Percentiles rank a stretch among this genome's conserved stretches.
phyloP scores from a whole-genome alignment of 1,139 yeast species.

The Pichia norvegensis region DNA sequence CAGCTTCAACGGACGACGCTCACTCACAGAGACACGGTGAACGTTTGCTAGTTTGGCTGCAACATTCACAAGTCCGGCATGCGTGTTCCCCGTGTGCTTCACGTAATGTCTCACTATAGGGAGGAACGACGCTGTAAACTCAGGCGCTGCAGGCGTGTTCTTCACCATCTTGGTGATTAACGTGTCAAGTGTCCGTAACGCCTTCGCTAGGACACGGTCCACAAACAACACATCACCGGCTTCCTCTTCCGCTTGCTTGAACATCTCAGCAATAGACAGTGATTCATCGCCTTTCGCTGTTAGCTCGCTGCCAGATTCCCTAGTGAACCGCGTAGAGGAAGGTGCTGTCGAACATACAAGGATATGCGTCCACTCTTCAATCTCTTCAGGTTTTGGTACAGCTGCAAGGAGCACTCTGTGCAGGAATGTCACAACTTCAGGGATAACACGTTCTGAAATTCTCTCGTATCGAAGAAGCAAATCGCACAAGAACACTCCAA shows the following conservation, averaged over 20 bases:
- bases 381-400: conserved; percentile 35
- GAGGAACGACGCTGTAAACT: conserved; percentile 40
- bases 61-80: conserved; percentile 23
- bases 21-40: conserved; percentile 40
- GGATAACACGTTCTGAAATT: conserved; percentile 69
- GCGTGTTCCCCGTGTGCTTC: conserved; percentile 29
- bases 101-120: conserved; percentile 34
- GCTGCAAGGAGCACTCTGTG: conserved; percentile 44
- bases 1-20: conserved; percentile 66
- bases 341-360: conserved; percentile 17
- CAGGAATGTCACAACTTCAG: conserved; percentile 63
- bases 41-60: conserved; percentile 42
- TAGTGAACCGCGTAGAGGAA: conserved; percentile 21
- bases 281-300: conserved; percentile 10
- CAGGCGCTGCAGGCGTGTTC: conserved; percentile 56
- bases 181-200: conserved; percentile 7
- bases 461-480: conserved; percentile 65
- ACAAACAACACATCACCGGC: conserved; percentile 1
- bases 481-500: conserved; percentile 59
- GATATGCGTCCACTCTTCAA: conserved; percentile 17
- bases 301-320: conserved; percentile 15
- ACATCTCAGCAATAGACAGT: conserved; percentile 11
- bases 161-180: conserved; percentile 42
- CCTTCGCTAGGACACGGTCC: conserved; percentile 3
- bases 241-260: conserved; percentile 2